Conservation (phyloP, 1,284 basidiomycete species). For the Anthracocystis walkeri region DNA sequence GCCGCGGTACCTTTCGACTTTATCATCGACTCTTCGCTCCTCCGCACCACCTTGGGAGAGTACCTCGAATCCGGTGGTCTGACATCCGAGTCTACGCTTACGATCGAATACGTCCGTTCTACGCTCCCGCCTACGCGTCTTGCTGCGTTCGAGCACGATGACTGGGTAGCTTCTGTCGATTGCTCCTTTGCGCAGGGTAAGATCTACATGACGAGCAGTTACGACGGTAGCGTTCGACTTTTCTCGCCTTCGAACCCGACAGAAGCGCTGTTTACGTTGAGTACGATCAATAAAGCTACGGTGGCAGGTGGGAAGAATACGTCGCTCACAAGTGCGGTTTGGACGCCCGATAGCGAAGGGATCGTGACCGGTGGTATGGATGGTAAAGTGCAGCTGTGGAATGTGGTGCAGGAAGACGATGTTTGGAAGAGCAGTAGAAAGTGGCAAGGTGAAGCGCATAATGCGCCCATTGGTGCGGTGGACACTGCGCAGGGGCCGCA, state of each 20-base stretch:
- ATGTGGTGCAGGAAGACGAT: constrained; percentile 15
- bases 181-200: constrained; percentile 26
- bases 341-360: constrained; percentile 70
- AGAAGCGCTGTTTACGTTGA: constrained; percentile 52
- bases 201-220: constrained; percentile 69
- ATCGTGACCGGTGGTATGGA: constrained; percentile 85
- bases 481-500: constrained; percentile 30
- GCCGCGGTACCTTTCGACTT: constrained; percentile 91
- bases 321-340: constrained; percentile 79
- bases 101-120: constrained; percentile 93
- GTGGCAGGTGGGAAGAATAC: constrained; percentile 56
- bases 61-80: constrained; percentile 81
- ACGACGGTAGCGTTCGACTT: constrained; percentile 67
- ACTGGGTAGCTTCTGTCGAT: constrained; percentile 90
- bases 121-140: constrained; percentile 88
- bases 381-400: constrained; percentile 73
- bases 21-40: constrained; percentile 80
- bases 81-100: constrained; percentile 83
- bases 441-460: constrained; percentile 46
- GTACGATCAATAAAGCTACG: constrained; percentile 49
- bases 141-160: constrained; percentile 85
- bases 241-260: constrained; percentile 44
- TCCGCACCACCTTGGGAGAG: constrained; percentile 80
- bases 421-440: constrained; percentile 29
- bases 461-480: constrained; percentile 47